Base-by-base conservation (phyloP, 2,329 filamentous ascomycete genomes). In the Trichoderma endophyticum region DNA sequence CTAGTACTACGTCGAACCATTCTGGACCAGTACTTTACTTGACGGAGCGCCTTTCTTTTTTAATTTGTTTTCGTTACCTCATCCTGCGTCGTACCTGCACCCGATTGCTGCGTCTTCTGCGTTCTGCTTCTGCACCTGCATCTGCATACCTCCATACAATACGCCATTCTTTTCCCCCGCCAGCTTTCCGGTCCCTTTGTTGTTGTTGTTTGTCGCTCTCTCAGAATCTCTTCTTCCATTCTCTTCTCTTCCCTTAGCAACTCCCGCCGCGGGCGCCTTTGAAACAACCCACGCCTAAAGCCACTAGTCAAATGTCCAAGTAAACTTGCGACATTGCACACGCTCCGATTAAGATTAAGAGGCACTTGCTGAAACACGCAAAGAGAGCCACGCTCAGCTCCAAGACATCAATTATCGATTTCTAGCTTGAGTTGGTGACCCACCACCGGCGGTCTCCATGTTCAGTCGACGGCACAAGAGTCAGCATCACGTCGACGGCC, bases 401-500 rank as follows among this genome's bases (percentile, higher is more conserved):
- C 57, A 21, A 34, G 18, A 36, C 48, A 32, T 54, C 39, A 28
- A 36, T 26, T 54, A 56, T 62, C 67, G 28, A 61, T 62, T 61
- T 54, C 43, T 70, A 34, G 26, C 39, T 57, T 34, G 57, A 54
- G 67, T 26, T 51, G 57, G 67, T 62, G 67, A 70, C 67, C 67
- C 67, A 70, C 67, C 67, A 28, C 48, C 39, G 18, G 26, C 28
- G 67, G 60, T 34, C 75, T 81, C 81, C 79, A 83, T 83, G 81
- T 83, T 83, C 75, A 79, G 77, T 76, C 80, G 80, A 76, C 78
- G 75, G 70, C 78, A 78, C 70, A 79, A 79, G 75, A 79, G 76
- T 63, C 74, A 70, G 67, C 76, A 68, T 66, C 73, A 54, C 76
- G 79, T 71, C 51, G 59, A 66, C 30, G 54, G 65, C 57, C 32